phyloP scores from a whole-genome alignment of 2,329 filamentous ascomycete species.

The Didymella lethalis region DNA sequence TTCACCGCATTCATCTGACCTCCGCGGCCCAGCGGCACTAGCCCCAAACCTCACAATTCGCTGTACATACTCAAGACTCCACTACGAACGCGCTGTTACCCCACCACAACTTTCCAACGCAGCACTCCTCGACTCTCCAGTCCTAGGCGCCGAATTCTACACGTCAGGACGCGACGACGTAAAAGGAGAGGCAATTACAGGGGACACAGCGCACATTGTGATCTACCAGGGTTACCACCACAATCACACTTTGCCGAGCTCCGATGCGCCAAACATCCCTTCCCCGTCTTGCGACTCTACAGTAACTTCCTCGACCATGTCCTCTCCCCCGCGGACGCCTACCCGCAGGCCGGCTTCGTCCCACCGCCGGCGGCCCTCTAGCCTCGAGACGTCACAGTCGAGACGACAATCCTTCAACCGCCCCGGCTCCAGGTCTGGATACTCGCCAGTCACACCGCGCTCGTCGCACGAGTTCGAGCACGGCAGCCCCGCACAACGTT shows the following conservation, averaged over 20 bases:
- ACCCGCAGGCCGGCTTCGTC: conserved; percentile 46
- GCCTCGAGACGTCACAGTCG: conserved; percentile 52
- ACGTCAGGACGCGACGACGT: conserved; percentile 5
- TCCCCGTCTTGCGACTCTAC: conserved; percentile 14
- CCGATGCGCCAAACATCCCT: conserved; percentile 17
- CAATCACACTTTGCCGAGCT: conserved; percentile 19
- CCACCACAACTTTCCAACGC: conserved; percentile 23
- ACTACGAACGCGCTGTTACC: conserved; percentile 24
- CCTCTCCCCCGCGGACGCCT: conserved; percentile 55
- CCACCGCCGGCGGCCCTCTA: conserved; percentile 52
- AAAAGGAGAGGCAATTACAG: conserved; percentile 18
- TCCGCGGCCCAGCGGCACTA: conserved; percentile 31
- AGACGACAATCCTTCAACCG: conserved; percentile 50
- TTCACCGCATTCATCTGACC: conserved; percentile 23
- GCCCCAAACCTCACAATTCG: conserved; percentile 29
- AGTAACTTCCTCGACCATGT: conserved; percentile 36
- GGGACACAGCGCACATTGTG: conserved; percentile 23
- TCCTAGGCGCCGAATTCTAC: conserved; percentile 2
- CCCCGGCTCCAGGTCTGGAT: conserved; percentile 52
- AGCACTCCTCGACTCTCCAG: conserved; percentile 1
- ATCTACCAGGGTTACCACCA: conserved; percentile 17
- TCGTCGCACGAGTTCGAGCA: conserved; percentile 53
- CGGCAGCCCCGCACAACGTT: conserved; percentile 49
- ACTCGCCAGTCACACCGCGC: conserved; percentile 55
- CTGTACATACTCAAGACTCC: conserved; percentile 8